These are phyloP conservation scores for Trichomonas tenax DNA, from an alignment of 208 protist genomes.

Conservation along the genomic window DNA sequence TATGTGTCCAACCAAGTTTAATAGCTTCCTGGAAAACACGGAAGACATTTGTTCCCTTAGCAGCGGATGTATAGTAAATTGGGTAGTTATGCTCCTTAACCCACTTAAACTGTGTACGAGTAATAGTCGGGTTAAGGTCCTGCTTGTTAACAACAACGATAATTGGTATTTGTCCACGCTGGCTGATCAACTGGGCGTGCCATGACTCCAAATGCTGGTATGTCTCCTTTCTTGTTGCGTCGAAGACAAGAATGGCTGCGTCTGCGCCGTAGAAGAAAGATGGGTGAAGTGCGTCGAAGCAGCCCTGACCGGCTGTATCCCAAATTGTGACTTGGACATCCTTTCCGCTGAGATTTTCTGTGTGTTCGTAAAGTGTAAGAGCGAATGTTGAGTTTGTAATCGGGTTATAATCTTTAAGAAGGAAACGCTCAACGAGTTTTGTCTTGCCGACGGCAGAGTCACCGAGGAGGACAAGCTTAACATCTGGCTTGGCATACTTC, in stretches of 20 bases:
- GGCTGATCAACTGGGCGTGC: slow-evolving; percentile 25
- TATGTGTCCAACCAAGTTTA: slow-evolving; percentile 9
- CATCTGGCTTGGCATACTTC: background rate
- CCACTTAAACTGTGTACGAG: background rate
- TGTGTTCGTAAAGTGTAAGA: slow-evolving; percentile 29
- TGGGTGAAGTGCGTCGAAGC: slow-evolving; percentile 30
- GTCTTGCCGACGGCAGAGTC: slow-evolving; percentile 32
- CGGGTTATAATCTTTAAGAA: slow-evolving; percentile 34
- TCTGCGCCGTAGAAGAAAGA: slow-evolving; percentile 35
- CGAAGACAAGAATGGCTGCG: slow-evolving; percentile 34
- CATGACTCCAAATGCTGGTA: slow-evolving; percentile 33
- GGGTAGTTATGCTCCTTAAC: background rate
- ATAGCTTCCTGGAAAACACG: slow-evolving; percentile 11
- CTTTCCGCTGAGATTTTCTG: slow-evolving; percentile 29
- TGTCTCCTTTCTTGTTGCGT: slow-evolving; percentile 35
- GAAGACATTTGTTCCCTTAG: background rate
- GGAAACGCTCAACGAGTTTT: slow-evolving; percentile 31
- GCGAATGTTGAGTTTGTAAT: slow-evolving; percentile 34
- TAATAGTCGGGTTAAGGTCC: background rate
- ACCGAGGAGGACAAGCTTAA: slow-evolving; percentile 33
- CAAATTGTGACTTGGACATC: slow-evolving; percentile 27
- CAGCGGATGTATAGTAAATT: background rate
- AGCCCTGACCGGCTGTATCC: slow-evolving; percentile 34
- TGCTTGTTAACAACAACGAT: slow-evolving; percentile 36
- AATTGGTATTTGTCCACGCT: slow-evolving; percentile 28